These are phyloP conservation scores for Pelargonium cotyledonis DNA, from an alignment of 441 rosid species.

Conservation along the genomic window DNA sequence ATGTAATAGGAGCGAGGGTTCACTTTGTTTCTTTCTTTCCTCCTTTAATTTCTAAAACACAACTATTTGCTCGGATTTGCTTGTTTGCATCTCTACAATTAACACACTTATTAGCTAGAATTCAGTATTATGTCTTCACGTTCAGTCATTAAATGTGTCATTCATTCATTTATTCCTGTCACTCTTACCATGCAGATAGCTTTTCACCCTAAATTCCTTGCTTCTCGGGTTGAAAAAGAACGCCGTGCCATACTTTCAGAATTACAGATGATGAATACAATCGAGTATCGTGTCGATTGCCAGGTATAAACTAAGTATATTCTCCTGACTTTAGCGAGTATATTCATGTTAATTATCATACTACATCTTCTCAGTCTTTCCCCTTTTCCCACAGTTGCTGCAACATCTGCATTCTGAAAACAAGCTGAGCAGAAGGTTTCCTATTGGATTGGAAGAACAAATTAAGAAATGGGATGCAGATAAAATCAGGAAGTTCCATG, in stretches of 20 bases:
- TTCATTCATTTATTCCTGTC: constrained; percentile 4
- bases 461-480: constrained; percentile 99
- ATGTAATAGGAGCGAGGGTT: constrained; percentile 1
- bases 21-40: constrained; percentile 13
- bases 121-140: neutral
- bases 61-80: neutral
- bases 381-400: constrained; percentile 52
- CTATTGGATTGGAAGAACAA: constrained; percentile 97
- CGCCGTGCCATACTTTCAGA: constrained; percentile 98
- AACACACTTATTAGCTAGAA: neutral
- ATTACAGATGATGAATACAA: constrained; percentile 99
- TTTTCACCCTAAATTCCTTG: constrained; percentile 88
- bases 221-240: constrained; percentile 96
- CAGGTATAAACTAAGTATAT: constrained; percentile 46
- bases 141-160: constrained; percentile 4
- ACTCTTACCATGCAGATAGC: constrained; percentile 61
- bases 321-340: constrained; percentile 21
- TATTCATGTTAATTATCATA: neutral
- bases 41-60: neutral
- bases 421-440: constrained; percentile 96
- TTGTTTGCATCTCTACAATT: neutral
- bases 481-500: constrained; percentile 96
- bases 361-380: constrained; percentile 16
- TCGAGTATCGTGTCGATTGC: constrained; percentile 99
- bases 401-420: constrained; percentile 98